Evolutionary conservation across 1,284 basidiomycete species (phyloP).

Genomic region (Cryptococcus hybrid): DNA sequence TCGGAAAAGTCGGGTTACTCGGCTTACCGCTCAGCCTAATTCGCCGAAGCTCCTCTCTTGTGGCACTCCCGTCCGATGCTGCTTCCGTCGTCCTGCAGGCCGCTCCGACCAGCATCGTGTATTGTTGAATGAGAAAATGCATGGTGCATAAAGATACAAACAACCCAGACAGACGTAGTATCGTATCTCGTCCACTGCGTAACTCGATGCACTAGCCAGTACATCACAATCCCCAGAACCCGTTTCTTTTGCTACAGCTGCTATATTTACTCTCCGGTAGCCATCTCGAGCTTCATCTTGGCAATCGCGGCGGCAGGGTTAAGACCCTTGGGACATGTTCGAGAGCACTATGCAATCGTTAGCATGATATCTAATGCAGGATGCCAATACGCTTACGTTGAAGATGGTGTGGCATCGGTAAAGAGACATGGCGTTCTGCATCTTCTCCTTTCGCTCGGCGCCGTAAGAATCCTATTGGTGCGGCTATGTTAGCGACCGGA

Average conservation of each 20-base stretch:
- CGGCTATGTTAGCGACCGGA: constrained; percentile 1
- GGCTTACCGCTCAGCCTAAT: constrained; percentile 3
- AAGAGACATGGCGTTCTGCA: constrained; percentile 93
- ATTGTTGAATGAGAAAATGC: neutral
- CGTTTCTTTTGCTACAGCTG: neutral
- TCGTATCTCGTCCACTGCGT: neutral
- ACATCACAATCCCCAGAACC: neutral
- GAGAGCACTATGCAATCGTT: constrained; percentile 58
- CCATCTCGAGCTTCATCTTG: constrained; percentile 85
- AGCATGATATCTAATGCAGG: neutral
- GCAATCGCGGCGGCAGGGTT: constrained; percentile 81
- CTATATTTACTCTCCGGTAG: constrained; percentile 56
- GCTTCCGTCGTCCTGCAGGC: too few relatives aligned
- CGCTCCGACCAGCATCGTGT: too few relatives aligned
- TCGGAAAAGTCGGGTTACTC: constrained; percentile 1
- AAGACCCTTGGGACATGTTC: constrained; percentile 93
- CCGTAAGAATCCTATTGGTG: constrained; percentile 67
- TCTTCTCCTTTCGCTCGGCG: constrained; percentile 79
- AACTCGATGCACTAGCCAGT: neutral
- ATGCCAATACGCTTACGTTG: constrained; percentile 61
- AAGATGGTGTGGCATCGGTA: constrained; percentile 94
- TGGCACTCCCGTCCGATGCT: neutral
- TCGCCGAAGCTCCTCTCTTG: constrained; percentile 4
- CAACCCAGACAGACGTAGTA: neutral
- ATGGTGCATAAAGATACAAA: neutral